These are phyloP conservation scores for Pichia thaimueangensis DNA, from an alignment of 805 yeast genomes.

Conservation along the genomic window DNA sequence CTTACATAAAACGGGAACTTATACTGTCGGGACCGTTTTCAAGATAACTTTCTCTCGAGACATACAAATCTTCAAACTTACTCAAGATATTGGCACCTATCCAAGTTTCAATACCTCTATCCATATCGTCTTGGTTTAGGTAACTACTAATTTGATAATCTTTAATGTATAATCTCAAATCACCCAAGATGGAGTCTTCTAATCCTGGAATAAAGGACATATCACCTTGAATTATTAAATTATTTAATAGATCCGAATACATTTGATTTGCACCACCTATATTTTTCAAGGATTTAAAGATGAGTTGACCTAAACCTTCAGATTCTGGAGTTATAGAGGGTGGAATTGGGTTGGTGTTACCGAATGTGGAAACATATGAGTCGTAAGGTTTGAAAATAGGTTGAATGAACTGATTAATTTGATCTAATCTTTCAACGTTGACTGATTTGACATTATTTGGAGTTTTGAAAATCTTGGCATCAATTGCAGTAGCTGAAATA, in stretches of 20 bases:
- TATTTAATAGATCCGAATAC: constrained; percentile 35
- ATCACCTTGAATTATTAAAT: constrained; percentile 58
- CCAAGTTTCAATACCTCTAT: constrained; percentile 59
- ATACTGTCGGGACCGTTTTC: constrained; percentile 47
- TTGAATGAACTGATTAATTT: constrained; percentile 40
- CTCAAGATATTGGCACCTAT: constrained; percentile 68
- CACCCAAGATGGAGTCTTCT: constrained; percentile 48
- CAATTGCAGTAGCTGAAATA: constrained; percentile 22
- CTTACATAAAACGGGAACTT: constrained; percentile 4
- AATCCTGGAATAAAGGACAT: constrained; percentile 50
- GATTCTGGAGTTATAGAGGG: constrained; percentile 39
- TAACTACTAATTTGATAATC: constrained; percentile 38
- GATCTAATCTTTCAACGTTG: constrained; percentile 26
- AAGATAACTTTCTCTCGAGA: constrained; percentile 57
- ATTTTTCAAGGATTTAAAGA: constrained; percentile 39
- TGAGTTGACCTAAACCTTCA: constrained; percentile 41
- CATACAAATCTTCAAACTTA: constrained; percentile 50
- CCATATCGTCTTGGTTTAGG: constrained; percentile 37
- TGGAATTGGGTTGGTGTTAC: constrained; percentile 26
- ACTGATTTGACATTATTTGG: constrained; percentile 47
- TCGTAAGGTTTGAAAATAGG: constrained; percentile 63
- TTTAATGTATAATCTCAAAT: constrained; percentile 49
- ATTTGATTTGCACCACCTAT: constrained; percentile 39
- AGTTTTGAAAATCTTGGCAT: constrained; percentile 45
- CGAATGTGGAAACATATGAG: constrained; percentile 26